Conservation (phyloP, 148 eudicot genomes). For the Vaccinium vitisidaea region DNA sequence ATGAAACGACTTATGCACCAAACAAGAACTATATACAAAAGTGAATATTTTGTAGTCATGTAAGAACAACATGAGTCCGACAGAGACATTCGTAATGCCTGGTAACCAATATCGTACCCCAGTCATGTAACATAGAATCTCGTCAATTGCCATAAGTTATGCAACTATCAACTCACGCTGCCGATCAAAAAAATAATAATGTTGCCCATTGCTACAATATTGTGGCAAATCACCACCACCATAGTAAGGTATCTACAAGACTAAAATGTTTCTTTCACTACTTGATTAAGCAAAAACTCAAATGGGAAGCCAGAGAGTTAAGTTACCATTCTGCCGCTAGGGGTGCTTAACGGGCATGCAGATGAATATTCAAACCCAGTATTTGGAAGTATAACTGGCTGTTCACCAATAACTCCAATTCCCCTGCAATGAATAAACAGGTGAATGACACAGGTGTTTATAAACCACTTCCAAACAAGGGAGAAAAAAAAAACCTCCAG, state of each 20-base stretch:
- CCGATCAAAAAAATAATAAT: too few relatives aligned
- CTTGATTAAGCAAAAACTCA: background rate
- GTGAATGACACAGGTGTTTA: background rate
- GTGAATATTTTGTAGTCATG: background rate
- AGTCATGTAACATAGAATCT: background rate
- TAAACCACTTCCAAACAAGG: background rate
- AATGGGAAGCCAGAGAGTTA: slow-evolving; percentile 4
- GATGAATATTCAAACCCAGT: slow-evolving; percentile 95
- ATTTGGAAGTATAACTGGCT: slow-evolving; percentile 95
- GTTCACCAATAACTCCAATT: slow-evolving; percentile 93
- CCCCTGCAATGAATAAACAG: slow-evolving; percentile 53
- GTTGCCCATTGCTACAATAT: background rate
- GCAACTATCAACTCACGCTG: background rate
- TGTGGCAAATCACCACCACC: background rate
- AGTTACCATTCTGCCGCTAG: slow-evolving; percentile 89
- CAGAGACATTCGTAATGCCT: background rate
- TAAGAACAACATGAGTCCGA: background rate
- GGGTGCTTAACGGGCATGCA: slow-evolving; percentile 87
- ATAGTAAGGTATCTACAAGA: background rate
- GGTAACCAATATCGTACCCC: background rate
- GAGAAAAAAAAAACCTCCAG: background rate
- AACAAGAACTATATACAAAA: background rate
- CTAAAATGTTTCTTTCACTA: background rate
- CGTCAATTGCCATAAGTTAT: background rate
- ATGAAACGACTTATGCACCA: background rate